Conservation (phyloP, 75 land plant genomes). For the Chamaecyparis obtusa region DNA sequence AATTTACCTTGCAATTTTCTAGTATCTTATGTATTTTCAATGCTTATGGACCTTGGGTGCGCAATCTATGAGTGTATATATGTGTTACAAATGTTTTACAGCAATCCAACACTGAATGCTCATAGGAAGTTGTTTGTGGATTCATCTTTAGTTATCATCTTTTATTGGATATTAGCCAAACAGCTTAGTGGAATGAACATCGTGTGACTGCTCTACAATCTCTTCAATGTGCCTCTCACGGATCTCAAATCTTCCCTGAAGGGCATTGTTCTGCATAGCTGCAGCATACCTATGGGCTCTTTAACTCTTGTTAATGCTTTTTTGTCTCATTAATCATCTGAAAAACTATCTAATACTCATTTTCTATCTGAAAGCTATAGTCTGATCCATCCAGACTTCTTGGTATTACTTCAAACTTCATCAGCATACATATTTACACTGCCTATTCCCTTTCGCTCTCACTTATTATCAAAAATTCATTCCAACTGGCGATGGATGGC, state of each 20-base stretch:
- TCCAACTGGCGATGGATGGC: not conserved
- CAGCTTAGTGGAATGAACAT: not conserved
- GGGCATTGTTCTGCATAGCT: not conserved
- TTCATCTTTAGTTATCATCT: not conserved
- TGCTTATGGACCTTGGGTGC: not conserved
- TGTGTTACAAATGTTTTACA: not conserved
- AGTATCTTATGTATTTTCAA: not conserved
- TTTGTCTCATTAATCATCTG: not conserved
- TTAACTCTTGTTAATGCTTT: not conserved
- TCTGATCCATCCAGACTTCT: not conserved
- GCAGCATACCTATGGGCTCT: not conserved
- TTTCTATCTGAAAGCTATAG: not conserved
- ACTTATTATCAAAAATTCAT: not conserved
- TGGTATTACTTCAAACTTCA: not conserved
- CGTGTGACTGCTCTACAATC: not conserved
- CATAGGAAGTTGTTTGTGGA: not conserved
- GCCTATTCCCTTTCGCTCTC: not conserved
- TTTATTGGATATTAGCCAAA: not conserved
- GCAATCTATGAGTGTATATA: not conserved
- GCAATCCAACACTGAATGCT: not conserved
- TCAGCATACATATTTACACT: not conserved
- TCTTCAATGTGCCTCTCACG: not conserved
- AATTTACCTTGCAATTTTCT: not conserved
- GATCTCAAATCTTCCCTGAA: not conserved
- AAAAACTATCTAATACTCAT: not conserved